Conservation (phyloP, 345 rosid genomes). For the Carallia pectinifolia region DNA sequence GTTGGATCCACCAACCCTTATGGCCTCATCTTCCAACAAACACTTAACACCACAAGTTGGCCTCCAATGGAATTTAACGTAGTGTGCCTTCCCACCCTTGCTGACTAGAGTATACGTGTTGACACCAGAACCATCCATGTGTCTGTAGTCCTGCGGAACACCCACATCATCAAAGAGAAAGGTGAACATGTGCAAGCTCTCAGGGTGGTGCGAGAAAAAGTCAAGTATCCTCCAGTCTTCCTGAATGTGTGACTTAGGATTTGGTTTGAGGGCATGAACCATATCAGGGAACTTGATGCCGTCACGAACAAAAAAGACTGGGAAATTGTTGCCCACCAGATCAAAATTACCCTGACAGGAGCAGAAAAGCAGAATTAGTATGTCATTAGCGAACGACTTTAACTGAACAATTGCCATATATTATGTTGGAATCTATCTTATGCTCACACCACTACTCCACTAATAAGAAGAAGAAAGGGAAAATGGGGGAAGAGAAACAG, state of each 20-base stretch:
- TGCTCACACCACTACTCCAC: too few species aligned
- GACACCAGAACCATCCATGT: slow-evolving; percentile 34
- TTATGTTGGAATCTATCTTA: too few species aligned
- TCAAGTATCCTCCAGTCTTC: slow-evolving; percentile 32
- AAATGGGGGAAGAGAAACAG: too few species aligned
- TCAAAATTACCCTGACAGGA: slow-evolving; percentile 29
- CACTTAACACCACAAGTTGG: slow-evolving; percentile 32
- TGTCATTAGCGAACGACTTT: background rate
- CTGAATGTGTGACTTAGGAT: slow-evolving; percentile 30
- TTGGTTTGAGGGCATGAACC: slow-evolving; percentile 32
- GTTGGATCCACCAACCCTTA: slow-evolving; percentile 30
- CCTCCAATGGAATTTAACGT: slow-evolving; percentile 35
- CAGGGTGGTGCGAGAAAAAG: slow-evolving; percentile 32
- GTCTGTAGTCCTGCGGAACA: slow-evolving; percentile 32
- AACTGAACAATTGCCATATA: too few species aligned
- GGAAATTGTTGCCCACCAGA: slow-evolving; percentile 32
- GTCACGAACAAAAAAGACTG: slow-evolving; percentile 29
- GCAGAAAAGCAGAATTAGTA: slow-evolving; percentile 1
- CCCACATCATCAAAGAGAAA: slow-evolving; percentile 30
- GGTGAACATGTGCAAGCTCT: slow-evolving; percentile 28
- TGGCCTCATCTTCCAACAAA: slow-evolving; percentile 27
- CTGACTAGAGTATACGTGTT: slow-evolving; percentile 26
- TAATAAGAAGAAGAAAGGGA: too few species aligned
- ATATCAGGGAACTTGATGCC: slow-evolving; percentile 31
- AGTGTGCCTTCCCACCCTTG: slow-evolving; percentile 22